Conservation (phyloP, 2,329 filamentous ascomycete genomes). For the Allantophomopsis lycopodina region DNA sequence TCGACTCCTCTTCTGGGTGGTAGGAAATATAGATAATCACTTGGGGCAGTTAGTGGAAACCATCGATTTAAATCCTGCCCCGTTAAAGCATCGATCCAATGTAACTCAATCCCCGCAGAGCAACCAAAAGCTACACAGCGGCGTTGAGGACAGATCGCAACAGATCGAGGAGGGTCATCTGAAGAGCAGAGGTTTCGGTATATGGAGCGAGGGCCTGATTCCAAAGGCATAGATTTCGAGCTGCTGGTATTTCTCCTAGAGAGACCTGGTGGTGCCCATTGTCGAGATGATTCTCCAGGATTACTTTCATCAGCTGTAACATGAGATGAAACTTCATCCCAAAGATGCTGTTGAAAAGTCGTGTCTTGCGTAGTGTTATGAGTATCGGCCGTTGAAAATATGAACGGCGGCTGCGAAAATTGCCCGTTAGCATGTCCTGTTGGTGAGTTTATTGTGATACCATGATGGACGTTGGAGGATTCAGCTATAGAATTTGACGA, state of each 20-base stretch:
- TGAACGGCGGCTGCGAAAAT: background rate
- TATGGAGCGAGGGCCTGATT: constrained; percentile 18
- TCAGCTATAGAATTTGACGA: background rate
- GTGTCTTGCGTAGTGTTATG: background rate
- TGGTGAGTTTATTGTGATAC: background rate
- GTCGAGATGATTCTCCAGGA: background rate
- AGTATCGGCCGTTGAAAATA: background rate
- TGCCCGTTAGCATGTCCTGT: background rate
- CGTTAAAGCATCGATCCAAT: constrained; percentile 36
- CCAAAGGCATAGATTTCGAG: constrained; percentile 12
- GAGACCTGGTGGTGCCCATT: background rate
- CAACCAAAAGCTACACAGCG: constrained; percentile 54
- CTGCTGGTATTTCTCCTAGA: background rate
- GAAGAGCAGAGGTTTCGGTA: constrained; percentile 39
- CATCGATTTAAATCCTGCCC: constrained; percentile 35
- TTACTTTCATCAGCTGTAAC: background rate
- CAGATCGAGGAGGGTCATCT: constrained; percentile 49
- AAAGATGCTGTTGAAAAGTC: background rate
- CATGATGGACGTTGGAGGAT: background rate
- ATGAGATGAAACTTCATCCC: background rate
- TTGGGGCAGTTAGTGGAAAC: constrained; percentile 39
- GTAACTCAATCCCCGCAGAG: constrained; percentile 45
- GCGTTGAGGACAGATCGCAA: constrained; percentile 51
- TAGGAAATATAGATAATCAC: constrained; percentile 45
- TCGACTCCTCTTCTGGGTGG: constrained; percentile 36